Base-by-base conservation (phyloP, 306 rosid species). In the Quercus agrifolia region DNA sequence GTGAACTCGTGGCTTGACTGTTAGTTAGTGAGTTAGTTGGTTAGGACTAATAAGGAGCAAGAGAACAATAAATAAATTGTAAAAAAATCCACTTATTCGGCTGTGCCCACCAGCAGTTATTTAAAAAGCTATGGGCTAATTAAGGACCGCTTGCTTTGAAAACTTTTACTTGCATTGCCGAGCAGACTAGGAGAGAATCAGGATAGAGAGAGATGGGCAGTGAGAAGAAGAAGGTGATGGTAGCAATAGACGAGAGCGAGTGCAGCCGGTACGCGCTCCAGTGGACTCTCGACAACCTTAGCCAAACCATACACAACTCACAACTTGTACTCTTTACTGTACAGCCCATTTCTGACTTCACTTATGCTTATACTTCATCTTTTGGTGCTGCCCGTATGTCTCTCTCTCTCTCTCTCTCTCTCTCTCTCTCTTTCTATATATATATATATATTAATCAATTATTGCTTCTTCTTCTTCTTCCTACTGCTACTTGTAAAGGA, bases 241-340 rank as follows among this genome's bases (percentile, higher is more conserved):
- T 84, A 77, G 82, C 82, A 6, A 62, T 74, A 33, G 81, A 80
- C 23, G 81, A 76, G 73, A 80, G 79, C 69, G 84, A 84, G 41
- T 77, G 38, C 51, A 84, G 87, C 81, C 79, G 38, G 41, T 76
- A 76, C 69, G 84, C 87, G 0, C 81, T 84, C 31, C 23, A 30
- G 7, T 80, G 87, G 87, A 56, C 84, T 2, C 81, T 84, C 6
- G 68, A 79, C 14, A 76, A 72, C 10, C 69, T 84, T 19, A 31
- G 31, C 61, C 30, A 56, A 18, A 76, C 87, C 73, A 56, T 79
- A 2, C 13, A 4, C 15, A 72, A 57, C 19, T 87, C 86, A 17
- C 71, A 84, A 41, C 80, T 87, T 6, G 1, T 81, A 23, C n/a
- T 87, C 70, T 84, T 84, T 70, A 38, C 82, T 44, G 88, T 54